Evolutionary conservation across 2,329 filamentous ascomycete genomes (phyloP), one percentile per base, ranked within the genome.

Genomic region (Fusarium nodosum): DNA sequence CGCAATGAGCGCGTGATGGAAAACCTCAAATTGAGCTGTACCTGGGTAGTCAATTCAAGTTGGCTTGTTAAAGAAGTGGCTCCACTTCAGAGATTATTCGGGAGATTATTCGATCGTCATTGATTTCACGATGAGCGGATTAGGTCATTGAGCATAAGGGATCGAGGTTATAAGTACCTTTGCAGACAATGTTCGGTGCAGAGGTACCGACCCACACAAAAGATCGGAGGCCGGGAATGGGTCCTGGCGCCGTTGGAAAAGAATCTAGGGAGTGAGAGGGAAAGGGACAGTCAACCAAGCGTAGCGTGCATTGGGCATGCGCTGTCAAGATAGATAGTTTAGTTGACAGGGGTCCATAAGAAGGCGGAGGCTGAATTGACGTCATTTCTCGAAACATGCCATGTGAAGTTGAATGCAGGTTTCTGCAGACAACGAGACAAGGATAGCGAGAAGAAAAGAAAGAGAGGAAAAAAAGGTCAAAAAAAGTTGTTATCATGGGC

Each of bases 121-220:
- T 26, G 36, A 69, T 62, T 69, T 45, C 48, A 47, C 66, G 66
- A 69, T 69, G 66, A 30, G 66, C 52, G 48, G 66, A 36, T 36
- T 56, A 53, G 10, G 45, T 62, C 61, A 31, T 47, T 42, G 34
- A 56, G 50, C 31, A 62, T 45, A 39, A 48, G 41, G 50, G 46
- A 69, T 69, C 66, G 66, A 41, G 31, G 15, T 16, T 13, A 4
- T 10, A 66, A 36, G 66, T 69, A 69, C 47, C 34, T 4, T 22
- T 20, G 2, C 3, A 1, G 31, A 16, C 13, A 20, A 30, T 18
- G 5, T 31, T 31, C 26, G 48, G 56, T 45, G 41, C 20, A 52
- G 48, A 62, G 56, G 30, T 62, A 69, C 66, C 13, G 31, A 12
- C n/a, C 4, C 34, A 13, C 22, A 18, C 7, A 24, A 26, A 7